These are phyloP conservation scores for Quercus agrifolia DNA, from an alignment of 306 rosid genomes.

Conservation along the genomic window DNA sequence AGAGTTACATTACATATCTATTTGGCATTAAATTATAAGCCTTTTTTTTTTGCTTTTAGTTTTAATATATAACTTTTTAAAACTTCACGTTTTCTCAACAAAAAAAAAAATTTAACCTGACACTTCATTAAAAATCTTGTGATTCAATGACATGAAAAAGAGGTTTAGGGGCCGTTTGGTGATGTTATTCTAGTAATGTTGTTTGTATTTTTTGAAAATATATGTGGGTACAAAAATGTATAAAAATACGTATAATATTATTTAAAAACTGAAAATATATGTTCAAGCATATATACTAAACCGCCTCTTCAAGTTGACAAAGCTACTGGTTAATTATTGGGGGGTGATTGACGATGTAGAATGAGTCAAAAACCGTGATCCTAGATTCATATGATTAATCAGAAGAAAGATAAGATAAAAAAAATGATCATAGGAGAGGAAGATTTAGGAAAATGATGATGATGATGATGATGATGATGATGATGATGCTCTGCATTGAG, in stretches of 20 bases:
- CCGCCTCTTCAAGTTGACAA: not conserved
- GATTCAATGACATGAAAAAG: not conserved
- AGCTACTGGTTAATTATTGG: not conserved
- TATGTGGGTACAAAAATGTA: fast-evolving
- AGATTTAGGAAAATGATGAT: not conserved
- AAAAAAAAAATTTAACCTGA: no score
- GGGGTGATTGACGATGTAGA: not conserved
- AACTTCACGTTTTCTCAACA: no score
- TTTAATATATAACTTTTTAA: no score
- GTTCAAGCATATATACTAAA: fast-evolving
- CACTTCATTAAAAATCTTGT: not conserved
- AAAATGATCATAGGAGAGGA: not conserved
- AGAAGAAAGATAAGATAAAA: not conserved
- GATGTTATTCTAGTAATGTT: no score
- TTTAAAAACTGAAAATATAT: fast-evolving
- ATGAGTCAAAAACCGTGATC: not conserved
- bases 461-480: no score
- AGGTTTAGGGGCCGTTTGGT: not conserved
- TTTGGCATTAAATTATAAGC: no score
- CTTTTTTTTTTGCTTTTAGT: no score
- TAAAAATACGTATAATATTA: fast-evolving
- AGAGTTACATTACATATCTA: no score
- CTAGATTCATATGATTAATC: not conserved
- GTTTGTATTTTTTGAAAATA: no score
- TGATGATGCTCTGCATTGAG: no score